Percentiles rank a stretch among this genome's conserved stretches.
These are phyloP conservation scores for Oxytropis ochrocephala DNA, from an alignment of 306 rosid species.

Conservation along the genomic window DNA sequence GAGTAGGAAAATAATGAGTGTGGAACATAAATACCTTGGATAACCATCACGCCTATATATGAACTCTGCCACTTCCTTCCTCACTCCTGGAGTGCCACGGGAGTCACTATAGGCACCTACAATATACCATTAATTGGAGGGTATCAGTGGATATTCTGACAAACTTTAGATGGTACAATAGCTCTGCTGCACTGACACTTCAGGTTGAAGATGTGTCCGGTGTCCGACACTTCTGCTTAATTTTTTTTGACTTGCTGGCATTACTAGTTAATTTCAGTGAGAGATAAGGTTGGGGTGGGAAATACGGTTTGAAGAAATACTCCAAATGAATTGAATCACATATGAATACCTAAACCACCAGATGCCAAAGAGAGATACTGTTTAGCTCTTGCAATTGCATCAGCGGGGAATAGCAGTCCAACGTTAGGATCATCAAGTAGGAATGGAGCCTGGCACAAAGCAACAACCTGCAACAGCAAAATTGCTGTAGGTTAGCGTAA, in stretches of 20 bases:
- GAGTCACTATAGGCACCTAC: constrained; percentile 98
- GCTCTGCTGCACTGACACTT: too few species aligned
- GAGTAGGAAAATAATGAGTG: not conserved
- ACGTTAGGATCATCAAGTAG: constrained; percentile 91
- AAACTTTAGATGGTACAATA: not conserved
- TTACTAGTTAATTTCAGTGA: not conserved
- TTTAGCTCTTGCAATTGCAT: constrained; percentile 93
- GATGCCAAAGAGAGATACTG: constrained; percentile 71
- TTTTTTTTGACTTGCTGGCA: not conserved
- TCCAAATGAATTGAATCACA: not conserved
- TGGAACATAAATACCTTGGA: constrained; percentile 58
- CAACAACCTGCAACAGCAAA: constrained; percentile 68
- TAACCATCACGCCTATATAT: constrained; percentile 90
- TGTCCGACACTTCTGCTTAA: too few species aligned
- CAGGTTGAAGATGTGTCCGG: too few species aligned
- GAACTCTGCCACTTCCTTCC: constrained; percentile 96
- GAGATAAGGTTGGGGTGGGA: not conserved
- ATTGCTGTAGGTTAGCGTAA: constrained; percentile 20
- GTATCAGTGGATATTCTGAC: constrained; percentile 12
- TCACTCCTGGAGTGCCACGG: constrained; percentile 83
- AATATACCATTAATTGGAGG: constrained; percentile 5
- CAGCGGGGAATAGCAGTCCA: constrained; percentile 92
- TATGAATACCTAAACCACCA: constrained; percentile 86
- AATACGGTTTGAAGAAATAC: not conserved
- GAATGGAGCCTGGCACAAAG: constrained; percentile 98